Base-by-base conservation (phyloP, 176 grass and related monocot species). In the Carex pumila region DNA sequence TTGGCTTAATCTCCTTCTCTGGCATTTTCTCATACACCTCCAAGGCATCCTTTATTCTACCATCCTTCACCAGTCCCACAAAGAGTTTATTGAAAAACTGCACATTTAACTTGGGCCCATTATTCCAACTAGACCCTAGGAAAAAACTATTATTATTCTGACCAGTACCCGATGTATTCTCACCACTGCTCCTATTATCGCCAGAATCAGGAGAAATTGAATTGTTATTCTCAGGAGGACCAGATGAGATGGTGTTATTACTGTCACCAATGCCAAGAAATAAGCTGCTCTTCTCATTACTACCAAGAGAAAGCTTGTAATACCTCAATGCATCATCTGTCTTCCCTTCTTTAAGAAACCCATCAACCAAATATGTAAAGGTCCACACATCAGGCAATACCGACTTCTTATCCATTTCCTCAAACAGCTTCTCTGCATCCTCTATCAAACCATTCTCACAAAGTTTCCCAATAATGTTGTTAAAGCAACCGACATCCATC, bases 401-500 rank as follows among this genome's bases (percentile, higher is more conserved):
- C 0, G 90, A 92, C 58, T 87, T 92, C 12, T 58, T 71, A 79
- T 81, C 85, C 90, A 92, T 92, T 84, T 89, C 87, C 36, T 85
- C 81, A 22, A 89, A 92, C 74, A 92, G 71, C 80, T 79, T 92
- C 67, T 89, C 84, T 50, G 90, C 90, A 71, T 92, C 90, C 58
- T 76, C 65, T 34, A 92, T 81, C 59, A 92, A 60, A 12, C 75
- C 75, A 6, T 89, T 92, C 43, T 89, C 81, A 57, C 90, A 92
- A 32, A 92, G 87, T 39, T 92, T 92, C 3, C 84, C 90, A 54
- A 92, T 89, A 70, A 92, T 92, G 47, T 92, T 92, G 63, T 92
- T 92, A 83, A 92, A 92, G 73, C 90, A 89, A 45, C 90, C 87
- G 6, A 92, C 90, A 14, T 89, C 90, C 84, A 89, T 92, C 81